Base-by-base conservation (phyloP, 2,329 filamentous ascomycete genomes). In the Pestalotiopsis sp. region DNA sequence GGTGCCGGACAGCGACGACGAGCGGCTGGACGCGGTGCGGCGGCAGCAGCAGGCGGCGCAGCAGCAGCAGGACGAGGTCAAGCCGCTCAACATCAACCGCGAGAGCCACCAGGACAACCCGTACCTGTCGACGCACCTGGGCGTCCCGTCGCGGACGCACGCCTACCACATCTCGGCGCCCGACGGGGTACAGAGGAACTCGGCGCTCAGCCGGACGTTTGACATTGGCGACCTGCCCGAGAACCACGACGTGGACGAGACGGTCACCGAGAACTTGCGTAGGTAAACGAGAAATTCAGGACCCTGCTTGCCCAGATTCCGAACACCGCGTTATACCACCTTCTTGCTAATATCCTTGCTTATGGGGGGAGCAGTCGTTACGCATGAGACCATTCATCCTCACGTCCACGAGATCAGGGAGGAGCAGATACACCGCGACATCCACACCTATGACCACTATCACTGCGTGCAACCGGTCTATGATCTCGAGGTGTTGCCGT, bases 381-480 rank as follows among this genome's bases (percentile, higher is more conserved):
- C 72, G 6, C 77, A 80, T 30, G 77, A 79, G 70, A 73, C 69
- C 1, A 68, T 80, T 56, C 71, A 71, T 22, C 73, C 72, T 55
- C 65, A 74, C 3, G 56, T 73, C 10, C 71, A 76, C 72, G 73
- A 77, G 63, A 71, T 78, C 20, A 62, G 71, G 7, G 67, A 78
- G 67, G 73, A 78, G 66, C 70, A 73, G 38, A 74, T 79, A 61
- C 67, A 75, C 13, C 76, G 78, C n/a, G 76, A 79, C 6, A 76
- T 78, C 66, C 78, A 80, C 61, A 70, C 73, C 9, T 72, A 80
- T 67, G 75, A 79, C 60, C 73, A 77, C 48, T 76, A 76, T 64
- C 76, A 76, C 35, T 72, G 73, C 24, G 71, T 76, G 2, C 78
- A 77, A 52, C 78, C 78, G 3, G 70, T 80, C 59, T 72, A 71